phyloP scores from a whole-genome alignment of 352 stramenopile species.

The Globisporangium paroecandrum region DNA sequence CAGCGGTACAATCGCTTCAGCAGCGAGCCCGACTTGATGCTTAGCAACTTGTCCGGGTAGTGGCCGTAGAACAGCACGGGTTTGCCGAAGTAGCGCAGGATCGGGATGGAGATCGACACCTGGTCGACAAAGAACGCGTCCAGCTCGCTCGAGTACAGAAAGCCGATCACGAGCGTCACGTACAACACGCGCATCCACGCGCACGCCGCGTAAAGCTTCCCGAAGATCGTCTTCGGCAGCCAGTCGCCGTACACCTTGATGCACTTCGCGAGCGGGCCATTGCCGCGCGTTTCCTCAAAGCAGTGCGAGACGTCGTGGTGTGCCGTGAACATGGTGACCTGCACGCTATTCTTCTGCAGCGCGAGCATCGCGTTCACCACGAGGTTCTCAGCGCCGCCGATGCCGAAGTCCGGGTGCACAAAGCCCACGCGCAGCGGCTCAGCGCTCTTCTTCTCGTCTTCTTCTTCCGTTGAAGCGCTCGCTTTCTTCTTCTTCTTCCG shows the following conservation, averaged over 20 bases:
- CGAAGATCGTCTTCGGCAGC: slow-evolving; percentile 89
- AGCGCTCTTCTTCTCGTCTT: background rate
- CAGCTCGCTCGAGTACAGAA: slow-evolving; percentile 40
- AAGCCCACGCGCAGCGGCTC: slow-evolving; percentile 85
- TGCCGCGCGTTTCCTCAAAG: slow-evolving; percentile 91
- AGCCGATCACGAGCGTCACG: slow-evolving; percentile 68
- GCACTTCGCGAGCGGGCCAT: slow-evolving; percentile 66
- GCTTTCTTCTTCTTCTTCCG: slow-evolving; percentile 6
- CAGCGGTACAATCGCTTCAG: slow-evolving; percentile 89
- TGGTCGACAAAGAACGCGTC: slow-evolving; percentile 84
- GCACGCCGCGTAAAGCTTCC: slow-evolving; percentile 91
- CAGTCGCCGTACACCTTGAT: slow-evolving; percentile 92
- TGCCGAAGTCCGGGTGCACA: slow-evolving; percentile 97
- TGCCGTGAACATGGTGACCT: slow-evolving; percentile 94
- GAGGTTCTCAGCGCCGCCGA: slow-evolving; percentile 95
- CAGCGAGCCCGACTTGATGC: slow-evolving; percentile 42
- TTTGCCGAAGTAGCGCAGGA: slow-evolving; percentile 66
- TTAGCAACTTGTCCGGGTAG: slow-evolving; percentile 98
- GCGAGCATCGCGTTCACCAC: slow-evolving; percentile 90
- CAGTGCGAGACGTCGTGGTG: slow-evolving; percentile 94
- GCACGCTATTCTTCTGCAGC: slow-evolving; percentile 75
- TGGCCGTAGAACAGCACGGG: slow-evolving; percentile 98
- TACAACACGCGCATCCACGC: slow-evolving; percentile 93
- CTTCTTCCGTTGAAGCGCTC: background rate
- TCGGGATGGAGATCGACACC: slow-evolving; percentile 74